Base-by-base conservation (phyloP, 176 grass and related monocot species). In the Zoysia pacifica region DNA sequence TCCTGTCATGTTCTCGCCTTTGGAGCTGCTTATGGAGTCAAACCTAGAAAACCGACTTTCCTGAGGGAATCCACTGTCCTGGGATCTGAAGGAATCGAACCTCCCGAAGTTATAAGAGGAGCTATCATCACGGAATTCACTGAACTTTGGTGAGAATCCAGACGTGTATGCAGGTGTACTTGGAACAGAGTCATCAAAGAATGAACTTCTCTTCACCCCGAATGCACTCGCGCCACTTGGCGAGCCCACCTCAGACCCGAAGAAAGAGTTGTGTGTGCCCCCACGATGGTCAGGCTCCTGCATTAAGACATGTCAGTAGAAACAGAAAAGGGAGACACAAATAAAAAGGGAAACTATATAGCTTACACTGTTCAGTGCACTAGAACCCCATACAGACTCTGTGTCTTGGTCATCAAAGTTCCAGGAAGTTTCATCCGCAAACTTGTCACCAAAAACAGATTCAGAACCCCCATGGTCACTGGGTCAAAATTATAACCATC, bases 181-280 rank as follows among this genome's bases (percentile, higher is more conserved):
- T 48, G 96, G 96, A 69, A 99, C 96, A 19, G 96, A 99, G 65
- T 99, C 96, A 14, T 99, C 96, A 69, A 95, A 99, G 81, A 99
- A 99, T 77, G 93, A 67, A 80, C 81, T 91, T 71, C 70, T 93
- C 83, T 97, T 97, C 76, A 88, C 90, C 56, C 86, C 96, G 43
- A 87, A 95, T 56, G 51, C 81, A 80, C 81, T 87, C 63, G 70
- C 65, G 2, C 78, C 88, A 67, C 79, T 89, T 70, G 88, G 92
- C 9, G 88, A 91, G 49, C 79, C 81, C 73, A 83, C 86, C 72
- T 89, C 91, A 61, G 95, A 94, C 59, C 72, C 75, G 69, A 91
- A 99, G 90, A 95, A 95, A 83, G 92, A 89, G 76, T 82, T 95
- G 7, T 84, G 76, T 53, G 59, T 43, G 50, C 64, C 67, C 51